A percentile compares a stretch with the other conserved stretches of the same genome.
phyloP scores from a whole-genome alignment of 306 rosid genomes.

The Carpinus fangiana region DNA sequence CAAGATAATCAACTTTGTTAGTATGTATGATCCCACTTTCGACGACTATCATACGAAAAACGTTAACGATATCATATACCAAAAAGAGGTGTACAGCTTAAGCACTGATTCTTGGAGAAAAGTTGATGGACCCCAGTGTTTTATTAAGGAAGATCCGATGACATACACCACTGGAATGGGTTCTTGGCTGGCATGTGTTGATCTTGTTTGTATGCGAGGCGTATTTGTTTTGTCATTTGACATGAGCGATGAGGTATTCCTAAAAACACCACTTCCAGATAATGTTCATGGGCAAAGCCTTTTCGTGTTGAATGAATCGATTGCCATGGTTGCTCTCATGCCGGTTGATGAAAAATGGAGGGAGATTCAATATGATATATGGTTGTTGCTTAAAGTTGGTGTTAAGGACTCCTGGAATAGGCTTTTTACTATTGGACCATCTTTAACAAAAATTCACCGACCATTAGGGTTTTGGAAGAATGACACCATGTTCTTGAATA shows the following conservation, averaged over 20 bases:
- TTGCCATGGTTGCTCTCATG: neutral
- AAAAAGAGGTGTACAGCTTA: neutral
- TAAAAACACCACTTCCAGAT: neutral
- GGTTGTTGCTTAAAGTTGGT: too few species aligned
- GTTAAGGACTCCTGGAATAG: too few species aligned
- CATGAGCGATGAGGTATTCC: neutral
- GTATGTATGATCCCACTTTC: neutral
- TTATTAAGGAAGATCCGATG: neutral
- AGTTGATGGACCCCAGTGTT: neutral
- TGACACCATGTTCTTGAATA: too few species aligned
- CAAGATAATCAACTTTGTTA: neutral
- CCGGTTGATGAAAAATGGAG: neutral
- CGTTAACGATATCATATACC: too few species aligned
- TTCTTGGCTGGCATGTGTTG: neutral
- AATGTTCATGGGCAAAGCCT: neutral
- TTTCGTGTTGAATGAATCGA: neutral
- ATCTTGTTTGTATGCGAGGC: rapidly evolving
- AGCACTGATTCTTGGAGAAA: neutral
- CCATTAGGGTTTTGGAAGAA: too few species aligned
- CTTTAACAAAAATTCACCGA: too few species aligned
- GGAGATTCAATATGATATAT: too few species aligned
- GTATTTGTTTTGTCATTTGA: neutral
- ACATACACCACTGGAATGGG: neutral
- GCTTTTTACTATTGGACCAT: too few species aligned
- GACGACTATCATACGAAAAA: too few species aligned